A percentile compares a stretch with the other conserved stretches of the same genome.
These are phyloP conservation scores for Candida mesenterica DNA, from an alignment of 1,139 yeast species.

Conservation along the genomic window DNA sequence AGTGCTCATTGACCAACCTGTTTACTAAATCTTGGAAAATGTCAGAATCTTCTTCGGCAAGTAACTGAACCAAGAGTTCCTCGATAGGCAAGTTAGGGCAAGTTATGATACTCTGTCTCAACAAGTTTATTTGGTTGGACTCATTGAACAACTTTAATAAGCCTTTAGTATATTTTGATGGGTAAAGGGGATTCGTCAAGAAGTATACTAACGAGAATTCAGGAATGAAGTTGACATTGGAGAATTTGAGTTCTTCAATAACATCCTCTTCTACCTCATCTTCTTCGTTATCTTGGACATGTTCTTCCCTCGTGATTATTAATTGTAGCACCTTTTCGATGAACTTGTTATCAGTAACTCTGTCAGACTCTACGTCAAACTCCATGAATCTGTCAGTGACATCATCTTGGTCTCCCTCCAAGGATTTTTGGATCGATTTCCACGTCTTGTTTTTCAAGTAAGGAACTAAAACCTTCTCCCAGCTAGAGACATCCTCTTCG, in stretches of 20 bases:
- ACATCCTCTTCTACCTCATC: constrained; percentile 14
- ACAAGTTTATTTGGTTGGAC: constrained; percentile 52
- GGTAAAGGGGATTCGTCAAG: constrained; percentile 84
- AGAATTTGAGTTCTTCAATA: constrained; percentile 11
- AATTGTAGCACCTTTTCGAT: constrained; percentile 48
- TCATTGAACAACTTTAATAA: constrained; percentile 48
- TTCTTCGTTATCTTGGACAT: constrained; percentile 4
- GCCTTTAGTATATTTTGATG: constrained; percentile 54
- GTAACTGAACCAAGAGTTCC: constrained; percentile 62
- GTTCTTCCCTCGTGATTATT: constrained; percentile 31
- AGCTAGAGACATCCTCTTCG: constrained; percentile 21
- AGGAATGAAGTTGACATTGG: constrained; percentile 39
- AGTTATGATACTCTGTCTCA: constrained; percentile 79
- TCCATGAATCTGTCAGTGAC: constrained; percentile 29
- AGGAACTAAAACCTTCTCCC: constrained; percentile 35
- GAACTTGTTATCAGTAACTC: constrained; percentile 62
- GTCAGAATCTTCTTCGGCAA: constrained; percentile 54
- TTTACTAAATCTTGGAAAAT: constrained; percentile 68
- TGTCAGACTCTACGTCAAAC: constrained; percentile 66
- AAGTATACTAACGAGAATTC: constrained; percentile 67
- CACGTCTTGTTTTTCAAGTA: constrained; percentile 33
- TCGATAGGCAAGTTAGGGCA: constrained; percentile 66
- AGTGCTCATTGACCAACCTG: constrained; percentile 62
- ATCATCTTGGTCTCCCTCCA: constrained; percentile 12
- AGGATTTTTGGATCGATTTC: constrained; percentile 20